Percentiles rank a stretch among this genome's conserved stretches.
phyloP scores from a whole-genome alignment of 768 basidiomycete genomes.

The Termitomyces titanicus region DNA sequence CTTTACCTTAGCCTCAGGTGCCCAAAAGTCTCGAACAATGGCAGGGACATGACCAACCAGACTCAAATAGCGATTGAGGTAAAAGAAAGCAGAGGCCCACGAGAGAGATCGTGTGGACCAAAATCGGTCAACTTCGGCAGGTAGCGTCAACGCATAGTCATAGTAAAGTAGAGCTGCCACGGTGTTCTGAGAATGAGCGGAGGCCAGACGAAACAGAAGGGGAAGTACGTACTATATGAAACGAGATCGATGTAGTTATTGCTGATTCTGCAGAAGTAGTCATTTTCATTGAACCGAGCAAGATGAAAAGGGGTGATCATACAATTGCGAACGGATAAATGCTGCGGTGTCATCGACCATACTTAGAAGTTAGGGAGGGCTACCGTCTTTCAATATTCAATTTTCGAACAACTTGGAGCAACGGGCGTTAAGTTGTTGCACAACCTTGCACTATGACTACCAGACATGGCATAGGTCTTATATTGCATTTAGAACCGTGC shows the following conservation, averaged over 20 bases:
- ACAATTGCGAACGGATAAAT: background rate
- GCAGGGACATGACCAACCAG: conserved; percentile 21
- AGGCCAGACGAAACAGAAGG: too few relatives aligned
- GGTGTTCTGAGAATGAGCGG: too few relatives aligned
- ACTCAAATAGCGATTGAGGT: conserved; percentile 37
- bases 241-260: background rate
- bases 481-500: too few relatives aligned
- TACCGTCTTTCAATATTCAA: too few relatives aligned
- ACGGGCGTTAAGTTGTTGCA: too few relatives aligned
- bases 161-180: background rate
- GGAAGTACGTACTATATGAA: background rate
- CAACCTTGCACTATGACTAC: too few relatives aligned
- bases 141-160: conserved; percentile 40
- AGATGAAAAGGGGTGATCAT: background rate
- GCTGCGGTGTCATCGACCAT: background rate
- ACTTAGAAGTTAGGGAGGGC: too few relatives aligned
- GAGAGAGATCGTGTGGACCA: conserved; percentile 32
- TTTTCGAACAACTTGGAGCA: too few relatives aligned
- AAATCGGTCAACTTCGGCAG: conserved; percentile 38
- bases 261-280: background rate
- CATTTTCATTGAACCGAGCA: too few relatives aligned
- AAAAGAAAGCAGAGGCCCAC: conserved; percentile 35
- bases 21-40: conserved; percentile 29
- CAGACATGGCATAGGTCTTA: too few relatives aligned
- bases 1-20: conserved; percentile 19